Evolutionary conservation across 345 rosid species (phyloP).

Genomic region (Melastoma malabathricum): DNA sequence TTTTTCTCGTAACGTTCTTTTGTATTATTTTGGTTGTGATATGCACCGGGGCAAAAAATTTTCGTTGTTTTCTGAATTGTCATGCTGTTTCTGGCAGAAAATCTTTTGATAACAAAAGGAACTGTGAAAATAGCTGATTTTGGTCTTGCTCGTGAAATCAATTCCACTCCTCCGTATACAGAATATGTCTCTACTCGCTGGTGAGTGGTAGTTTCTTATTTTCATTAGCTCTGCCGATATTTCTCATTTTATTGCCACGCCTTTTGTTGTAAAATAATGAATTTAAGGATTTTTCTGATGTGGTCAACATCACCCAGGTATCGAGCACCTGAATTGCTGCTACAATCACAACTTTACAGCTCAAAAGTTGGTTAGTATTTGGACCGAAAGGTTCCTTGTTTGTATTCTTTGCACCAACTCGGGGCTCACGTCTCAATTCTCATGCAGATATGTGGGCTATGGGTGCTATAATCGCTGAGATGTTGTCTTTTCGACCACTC

Average conservation of each 20-base stretch:
- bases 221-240: neutral
- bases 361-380: conserved; percentile 32
- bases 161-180: conserved; percentile 24
- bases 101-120: conserved; percentile 21
- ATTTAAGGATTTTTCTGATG: neutral
- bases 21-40: neutral
- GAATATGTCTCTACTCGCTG: conserved; percentile 29
- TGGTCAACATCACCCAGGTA: conserved; percentile 16
- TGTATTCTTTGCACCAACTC: neutral
- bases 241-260: neutral
- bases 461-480: conserved; percentile 45
- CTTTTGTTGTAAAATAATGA: neutral
- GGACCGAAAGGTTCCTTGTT: neutral
- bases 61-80: neutral
- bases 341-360: conserved; percentile 12
- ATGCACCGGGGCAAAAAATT: too few relatives aligned
- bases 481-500: conserved; percentile 22
- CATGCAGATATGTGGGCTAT: conserved; percentile 41
- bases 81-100: conserved; percentile 13
- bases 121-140: conserved; percentile 34
- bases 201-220: conserved; percentile 9
- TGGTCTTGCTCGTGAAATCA: conserved; percentile 30
- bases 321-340: conserved; percentile 36
- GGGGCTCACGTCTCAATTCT: neutral
- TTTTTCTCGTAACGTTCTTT: neutral